Conservation (phyloP, 768 basidiomycete genomes). For the Podaxis mareebaensis region DNA sequence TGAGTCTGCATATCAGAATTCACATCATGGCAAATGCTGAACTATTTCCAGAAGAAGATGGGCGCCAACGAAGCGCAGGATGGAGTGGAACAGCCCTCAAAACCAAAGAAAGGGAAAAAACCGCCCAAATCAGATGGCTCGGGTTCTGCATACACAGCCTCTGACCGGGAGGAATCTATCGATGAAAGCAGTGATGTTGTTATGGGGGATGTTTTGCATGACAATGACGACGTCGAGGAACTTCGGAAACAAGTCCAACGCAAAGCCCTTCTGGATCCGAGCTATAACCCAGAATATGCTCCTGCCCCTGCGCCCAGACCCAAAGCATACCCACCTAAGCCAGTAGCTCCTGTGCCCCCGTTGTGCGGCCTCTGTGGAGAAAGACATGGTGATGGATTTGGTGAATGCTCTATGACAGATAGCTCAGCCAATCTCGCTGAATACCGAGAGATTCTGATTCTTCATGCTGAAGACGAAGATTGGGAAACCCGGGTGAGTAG, state of each 20-base stretch:
- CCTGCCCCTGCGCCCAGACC: conserved; percentile 8
- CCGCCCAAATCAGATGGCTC: conserved; percentile 26
- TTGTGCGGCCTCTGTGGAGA: conserved; percentile 66
- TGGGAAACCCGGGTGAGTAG: conserved; percentile 59
- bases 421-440: conserved; percentile 66
- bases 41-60: conserved; percentile 28
- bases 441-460: conserved; percentile 66
- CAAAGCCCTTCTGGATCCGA: neutral
- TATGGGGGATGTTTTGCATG: conserved; percentile 21
- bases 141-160: conserved; percentile 34
- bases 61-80: conserved; percentile 17
- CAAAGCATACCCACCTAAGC: conserved; percentile 22
- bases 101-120: conserved; percentile 21
- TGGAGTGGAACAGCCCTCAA: conserved; percentile 6
- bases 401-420: conserved; percentile 65
- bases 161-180: conserved; percentile 28
- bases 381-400: conserved; percentile 41
- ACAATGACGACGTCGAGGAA: conserved; percentile 12
- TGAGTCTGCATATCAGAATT: conserved; percentile 16
- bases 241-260: conserved; percentile 21
- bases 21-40: neutral
- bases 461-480: conserved; percentile 65
- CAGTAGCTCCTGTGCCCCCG: conserved; percentile 14
- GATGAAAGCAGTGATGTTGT: conserved; percentile 21
- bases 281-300: neutral